Evolutionary conservation across 176 grass and related monocot species (phyloP).

Genomic region (Dactylis glomerata): DNA sequence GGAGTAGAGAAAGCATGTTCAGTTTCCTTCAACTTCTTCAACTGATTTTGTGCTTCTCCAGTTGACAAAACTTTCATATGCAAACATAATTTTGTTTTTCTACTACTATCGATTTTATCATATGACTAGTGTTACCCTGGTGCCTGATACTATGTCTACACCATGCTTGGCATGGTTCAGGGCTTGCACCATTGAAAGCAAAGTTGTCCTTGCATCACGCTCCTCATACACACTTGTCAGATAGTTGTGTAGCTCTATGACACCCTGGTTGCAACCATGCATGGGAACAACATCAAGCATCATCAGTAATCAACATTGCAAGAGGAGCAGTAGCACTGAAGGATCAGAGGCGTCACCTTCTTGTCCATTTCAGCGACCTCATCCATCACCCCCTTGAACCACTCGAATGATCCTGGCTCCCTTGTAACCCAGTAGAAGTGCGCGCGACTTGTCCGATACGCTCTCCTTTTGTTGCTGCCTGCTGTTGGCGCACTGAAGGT

Average conservation of each 20-base stretch:
- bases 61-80: not conserved
- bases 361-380: constrained; percentile 89
- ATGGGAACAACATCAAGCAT: constrained; percentile 5
- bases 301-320: not conserved
- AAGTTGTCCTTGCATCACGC: constrained; percentile 64
- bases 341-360: constrained; percentile 32
- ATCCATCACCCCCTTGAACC: constrained; percentile 91
- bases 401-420: constrained; percentile 76
- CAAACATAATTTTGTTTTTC: not conserved
- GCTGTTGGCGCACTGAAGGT: constrained; percentile 37
- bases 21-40: not conserved
- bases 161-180: constrained; percentile 86
- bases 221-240: constrained; percentile 81
- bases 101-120: not conserved
- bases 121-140: constrained; percentile 46
- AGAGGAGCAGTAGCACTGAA: not conserved
- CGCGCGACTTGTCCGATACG: constrained; percentile 50
- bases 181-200: constrained; percentile 79
- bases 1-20: not conserved
- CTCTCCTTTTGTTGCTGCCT: constrained; percentile 55
- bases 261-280: constrained; percentile 39
- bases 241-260: constrained; percentile 91
- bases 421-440: constrained; percentile 95
- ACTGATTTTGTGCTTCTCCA: not conserved
- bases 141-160: constrained; percentile 76